Conservation (phyloP, 2,329 filamentous ascomycete genomes). For the Botrytis hyacinthi region DNA sequence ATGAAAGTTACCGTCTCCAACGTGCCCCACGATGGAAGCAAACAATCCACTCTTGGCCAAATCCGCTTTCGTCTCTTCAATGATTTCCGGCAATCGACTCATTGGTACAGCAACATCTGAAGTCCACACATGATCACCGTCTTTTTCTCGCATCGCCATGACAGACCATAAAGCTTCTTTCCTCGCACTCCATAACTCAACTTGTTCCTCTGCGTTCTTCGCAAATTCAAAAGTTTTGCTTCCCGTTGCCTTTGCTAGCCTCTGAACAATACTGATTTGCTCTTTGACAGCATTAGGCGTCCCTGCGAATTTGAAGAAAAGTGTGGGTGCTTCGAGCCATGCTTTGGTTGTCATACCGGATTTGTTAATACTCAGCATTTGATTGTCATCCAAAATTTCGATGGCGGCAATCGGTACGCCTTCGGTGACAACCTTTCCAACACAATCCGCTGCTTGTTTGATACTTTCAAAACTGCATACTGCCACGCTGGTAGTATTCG, state of each 20-base stretch:
- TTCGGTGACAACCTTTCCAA: constrained; percentile 73
- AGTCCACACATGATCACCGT: constrained; percentile 75
- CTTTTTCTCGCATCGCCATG: constrained; percentile 60
- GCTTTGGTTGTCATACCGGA: constrained; percentile 62
- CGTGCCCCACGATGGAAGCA: constrained; percentile 67
- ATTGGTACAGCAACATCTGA: constrained; percentile 85
- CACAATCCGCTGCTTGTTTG: constrained; percentile 54
- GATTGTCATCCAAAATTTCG: constrained; percentile 87
- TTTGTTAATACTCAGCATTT: constrained; percentile 71
- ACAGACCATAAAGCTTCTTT: constrained; percentile 84
- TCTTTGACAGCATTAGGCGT: constrained; percentile 72
- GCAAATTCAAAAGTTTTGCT: constrained; percentile 77
- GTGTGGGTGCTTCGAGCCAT: constrained; percentile 71
- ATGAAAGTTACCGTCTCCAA: constrained; percentile 79
- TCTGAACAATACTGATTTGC: constrained; percentile 67
- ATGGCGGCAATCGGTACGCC: constrained; percentile 88
- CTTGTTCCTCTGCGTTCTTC: constrained; percentile 63
- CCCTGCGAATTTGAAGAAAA: constrained; percentile 83
- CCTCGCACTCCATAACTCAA: constrained; percentile 77
- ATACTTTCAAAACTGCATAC: constrained; percentile 61
- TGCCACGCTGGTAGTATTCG: constrained; percentile 76
- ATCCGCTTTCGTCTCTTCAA: constrained; percentile 70
- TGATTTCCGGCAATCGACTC: constrained; percentile 68
- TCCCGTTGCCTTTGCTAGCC: constrained; percentile 58
- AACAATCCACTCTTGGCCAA: constrained; percentile 56